These are phyloP conservation scores for Cardamine chenopodiifolia DNA, from an alignment of 345 rosid species.

Conservation along the genomic window DNA sequence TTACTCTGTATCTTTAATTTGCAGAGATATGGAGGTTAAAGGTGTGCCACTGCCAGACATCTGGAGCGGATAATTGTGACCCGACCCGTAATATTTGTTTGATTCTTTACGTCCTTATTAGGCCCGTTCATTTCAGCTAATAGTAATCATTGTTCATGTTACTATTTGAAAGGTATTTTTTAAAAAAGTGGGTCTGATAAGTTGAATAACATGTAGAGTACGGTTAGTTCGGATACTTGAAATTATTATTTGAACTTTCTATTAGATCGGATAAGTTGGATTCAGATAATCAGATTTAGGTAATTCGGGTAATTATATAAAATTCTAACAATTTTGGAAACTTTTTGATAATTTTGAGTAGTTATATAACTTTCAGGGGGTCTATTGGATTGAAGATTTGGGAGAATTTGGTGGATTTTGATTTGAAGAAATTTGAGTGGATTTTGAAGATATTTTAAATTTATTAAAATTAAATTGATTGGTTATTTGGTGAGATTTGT, in stretches of 20 bases:
- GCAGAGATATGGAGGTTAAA: conserved; percentile 31
- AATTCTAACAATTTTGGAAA: background rate
- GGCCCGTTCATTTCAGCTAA: background rate
- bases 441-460: too few relatives aligned
- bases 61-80: conserved; percentile 23
- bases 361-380: background rate
- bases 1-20: conserved; percentile 28
- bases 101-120: conserved; percentile 1
- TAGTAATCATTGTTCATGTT: background rate
- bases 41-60: conserved; percentile 31
- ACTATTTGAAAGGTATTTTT: background rate
- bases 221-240: background rate
- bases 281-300: too few relatives aligned
- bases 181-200: background rate
- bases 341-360: background rate
- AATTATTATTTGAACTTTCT: background rate
- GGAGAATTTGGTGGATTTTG: too few relatives aligned
- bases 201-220: background rate
- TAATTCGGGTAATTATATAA: too few relatives aligned
- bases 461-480: too few relatives aligned
- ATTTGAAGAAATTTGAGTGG: too few relatives aligned
- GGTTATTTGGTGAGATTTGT: too few relatives aligned
- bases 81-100: conserved; percentile 37
- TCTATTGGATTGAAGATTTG: too few relatives aligned
- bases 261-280: background rate